Evolutionary conservation across 371 early-diverging fungal genomes (phyloP).

Genomic region (Umbelopsis sp.): DNA sequence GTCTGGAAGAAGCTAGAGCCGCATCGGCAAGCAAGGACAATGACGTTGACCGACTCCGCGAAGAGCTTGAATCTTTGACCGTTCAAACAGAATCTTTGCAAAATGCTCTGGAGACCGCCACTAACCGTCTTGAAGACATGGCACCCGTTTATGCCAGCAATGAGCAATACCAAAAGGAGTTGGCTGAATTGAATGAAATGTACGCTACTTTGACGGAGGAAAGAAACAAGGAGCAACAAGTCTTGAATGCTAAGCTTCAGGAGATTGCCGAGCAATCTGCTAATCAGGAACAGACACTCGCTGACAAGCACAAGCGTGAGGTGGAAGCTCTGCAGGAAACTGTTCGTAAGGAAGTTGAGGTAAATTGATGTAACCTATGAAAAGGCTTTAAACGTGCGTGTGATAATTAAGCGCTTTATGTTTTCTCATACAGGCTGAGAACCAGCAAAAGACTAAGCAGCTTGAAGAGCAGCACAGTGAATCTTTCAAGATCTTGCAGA

Average conservation of each 20-base stretch:
- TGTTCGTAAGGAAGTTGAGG: conserved; percentile 12
- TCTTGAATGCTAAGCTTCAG: conserved; percentile 10
- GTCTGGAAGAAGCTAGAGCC: background rate
- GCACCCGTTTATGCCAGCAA: background rate
- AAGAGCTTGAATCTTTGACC: conserved; percentile 5
- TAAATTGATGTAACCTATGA: background rate
- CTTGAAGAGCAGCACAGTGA: conserved; percentile 41
- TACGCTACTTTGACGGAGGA: background rate
- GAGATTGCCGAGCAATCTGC: conserved; percentile 11
- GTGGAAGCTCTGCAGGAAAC: background rate
- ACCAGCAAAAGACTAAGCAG: conserved; percentile 1
- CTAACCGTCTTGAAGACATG: conserved; percentile 10
- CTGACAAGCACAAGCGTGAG: conserved; percentile 1
- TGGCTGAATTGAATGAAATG: background rate
- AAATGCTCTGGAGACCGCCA: conserved; percentile 13
- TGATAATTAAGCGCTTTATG: background rate
- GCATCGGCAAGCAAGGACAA: conserved; percentile 3
- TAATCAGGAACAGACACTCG: background rate
- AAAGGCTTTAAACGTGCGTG: too few species aligned
- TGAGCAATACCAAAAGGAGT: background rate
- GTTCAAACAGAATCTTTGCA: conserved; percentile 10
- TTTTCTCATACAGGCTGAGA: background rate
- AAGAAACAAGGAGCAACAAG: conserved; percentile 1
- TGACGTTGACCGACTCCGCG: conserved; percentile 9
- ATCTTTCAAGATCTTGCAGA: conserved; percentile 46